Evolutionary conservation across 805 yeast species (phyloP), one percentile per base, ranked within the genome.

Genomic region (Naumovozyma dairenensis): DNA sequence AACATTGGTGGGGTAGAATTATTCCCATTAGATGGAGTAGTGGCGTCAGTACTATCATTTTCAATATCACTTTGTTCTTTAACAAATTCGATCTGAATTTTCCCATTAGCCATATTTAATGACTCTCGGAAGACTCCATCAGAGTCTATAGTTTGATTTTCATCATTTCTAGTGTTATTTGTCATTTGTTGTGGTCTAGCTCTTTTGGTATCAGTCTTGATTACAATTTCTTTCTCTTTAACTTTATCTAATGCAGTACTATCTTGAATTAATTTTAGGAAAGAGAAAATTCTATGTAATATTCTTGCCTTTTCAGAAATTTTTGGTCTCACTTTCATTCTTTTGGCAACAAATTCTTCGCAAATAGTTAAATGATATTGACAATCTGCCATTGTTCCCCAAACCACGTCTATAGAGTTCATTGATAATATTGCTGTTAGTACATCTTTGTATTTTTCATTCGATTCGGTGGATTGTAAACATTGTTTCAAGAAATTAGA

Each of bases 371-470:
- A 64, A 58, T 83, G 83, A 37, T 76, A 69, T 42, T 74, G 75
- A 49, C 94, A 83, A 44, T 81, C 92, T 35, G 80, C 77, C 87
- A 82, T 81, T 1, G 89, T 76, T 3, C 95, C 94, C 84, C 93
- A 80, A 12, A 83, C 87, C 33, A 83, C 77, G 59, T 85, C 94
- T 33, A 85, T 81, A 5, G 87, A 77, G 31, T 79, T 83, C 94
- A 84, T 82, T 2, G 92, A 77, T 53, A 85, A 66, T 16, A 82
- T 77, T 1, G 94, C 92, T 32, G 84, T 80, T 18, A 85, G 55
- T 4, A 83, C 81, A 51, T 84, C 94, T 51, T 85, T 84, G 55
- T 85, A 84, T 52, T 80, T 80, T 48, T 80, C 83, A 35, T 40
- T 60, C 44, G 63, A 66, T 37, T 63, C 68, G 49, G 66, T 75